phyloP scores from a whole-genome alignment of 371 early-diverging fungal genomes.

The Lichtheimia corymbifera region DNA sequence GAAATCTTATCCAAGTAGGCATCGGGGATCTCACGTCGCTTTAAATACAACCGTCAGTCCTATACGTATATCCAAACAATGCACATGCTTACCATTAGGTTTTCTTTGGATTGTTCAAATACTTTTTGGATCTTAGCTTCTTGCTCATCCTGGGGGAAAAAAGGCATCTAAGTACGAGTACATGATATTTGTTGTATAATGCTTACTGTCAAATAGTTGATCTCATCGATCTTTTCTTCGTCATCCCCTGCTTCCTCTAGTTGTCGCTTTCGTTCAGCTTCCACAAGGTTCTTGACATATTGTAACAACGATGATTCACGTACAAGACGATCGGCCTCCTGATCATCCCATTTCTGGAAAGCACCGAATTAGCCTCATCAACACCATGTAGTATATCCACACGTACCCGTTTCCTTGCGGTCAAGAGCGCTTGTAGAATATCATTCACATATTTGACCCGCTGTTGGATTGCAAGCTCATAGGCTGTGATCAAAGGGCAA shows the following conservation, averaged over 20 bases:
- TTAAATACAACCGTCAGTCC: not conserved
- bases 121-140: slow-evolving; percentile 33
- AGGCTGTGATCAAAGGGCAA: slow-evolving; percentile 27
- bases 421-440: slow-evolving; percentile 55
- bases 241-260: slow-evolving; percentile 19
- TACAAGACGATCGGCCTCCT: slow-evolving; percentile 58
- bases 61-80: too few species aligned
- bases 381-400: not conserved
- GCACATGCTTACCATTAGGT: slow-evolving; percentile 31
- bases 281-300: slow-evolving; percentile 62
- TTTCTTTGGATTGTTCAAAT: slow-evolving; percentile 54
- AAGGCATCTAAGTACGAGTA: too few species aligned
- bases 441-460: slow-evolving; percentile 60
- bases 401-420: slow-evolving; percentile 53
- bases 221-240: slow-evolving; percentile 38
- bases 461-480: slow-evolving; percentile 57
- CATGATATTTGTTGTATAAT: too few species aligned
- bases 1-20: slow-evolving; percentile 54
- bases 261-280: slow-evolving; percentile 50
- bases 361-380: not conserved
- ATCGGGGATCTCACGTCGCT: slow-evolving; percentile 51
- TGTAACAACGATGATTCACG: slow-evolving; percentile 61
- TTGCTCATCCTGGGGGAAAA: slow-evolving; percentile 36
- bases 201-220: slow-evolving; percentile 41
- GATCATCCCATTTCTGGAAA: slow-evolving; percentile 64